Conservation (phyloP, 139 green algal genomes). For the Tetraselmis chui region DNA sequence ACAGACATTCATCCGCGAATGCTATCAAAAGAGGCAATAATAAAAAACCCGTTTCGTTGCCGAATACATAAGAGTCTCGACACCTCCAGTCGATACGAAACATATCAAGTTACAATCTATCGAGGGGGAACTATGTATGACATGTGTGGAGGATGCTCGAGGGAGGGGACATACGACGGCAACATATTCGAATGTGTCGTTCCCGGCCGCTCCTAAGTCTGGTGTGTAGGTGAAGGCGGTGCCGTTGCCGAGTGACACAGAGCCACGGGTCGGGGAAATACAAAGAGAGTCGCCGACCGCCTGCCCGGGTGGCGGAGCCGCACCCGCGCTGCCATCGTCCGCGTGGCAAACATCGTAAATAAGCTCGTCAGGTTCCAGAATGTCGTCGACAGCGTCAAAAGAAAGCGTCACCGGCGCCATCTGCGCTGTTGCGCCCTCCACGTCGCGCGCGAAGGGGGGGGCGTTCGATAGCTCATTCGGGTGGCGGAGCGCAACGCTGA, state of each 20-base stretch:
- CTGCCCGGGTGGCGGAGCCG: neutral
- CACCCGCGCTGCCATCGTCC: neutral
- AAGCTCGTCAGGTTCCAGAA: neutral
- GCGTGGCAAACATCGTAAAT: neutral
- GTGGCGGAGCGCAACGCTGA: neutral
- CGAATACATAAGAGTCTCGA: no score
- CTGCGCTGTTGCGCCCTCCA: no score
- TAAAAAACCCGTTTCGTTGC: no score
- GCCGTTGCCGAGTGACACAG: neutral
- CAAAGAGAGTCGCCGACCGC: neutral
- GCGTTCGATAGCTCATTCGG: neutral
- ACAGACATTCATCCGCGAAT: no score
- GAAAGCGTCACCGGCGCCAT: neutral
- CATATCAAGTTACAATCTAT: no score
- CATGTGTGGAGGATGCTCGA: no score
- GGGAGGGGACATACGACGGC: neutral
- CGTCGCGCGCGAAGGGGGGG: neutral
- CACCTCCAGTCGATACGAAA: no score
- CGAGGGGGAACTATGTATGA: no score
- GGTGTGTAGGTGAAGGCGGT: neutral
- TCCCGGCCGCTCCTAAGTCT: neutral
- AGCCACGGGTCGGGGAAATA: neutral
- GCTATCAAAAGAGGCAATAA: no score
- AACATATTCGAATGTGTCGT: neutral
- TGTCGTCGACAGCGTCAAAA: neutral